These are phyloP conservation scores for Leccinum olivaceoglutinosum DNA, from an alignment of 1,284 basidiomycete genomes.

Conservation along the genomic window DNA sequence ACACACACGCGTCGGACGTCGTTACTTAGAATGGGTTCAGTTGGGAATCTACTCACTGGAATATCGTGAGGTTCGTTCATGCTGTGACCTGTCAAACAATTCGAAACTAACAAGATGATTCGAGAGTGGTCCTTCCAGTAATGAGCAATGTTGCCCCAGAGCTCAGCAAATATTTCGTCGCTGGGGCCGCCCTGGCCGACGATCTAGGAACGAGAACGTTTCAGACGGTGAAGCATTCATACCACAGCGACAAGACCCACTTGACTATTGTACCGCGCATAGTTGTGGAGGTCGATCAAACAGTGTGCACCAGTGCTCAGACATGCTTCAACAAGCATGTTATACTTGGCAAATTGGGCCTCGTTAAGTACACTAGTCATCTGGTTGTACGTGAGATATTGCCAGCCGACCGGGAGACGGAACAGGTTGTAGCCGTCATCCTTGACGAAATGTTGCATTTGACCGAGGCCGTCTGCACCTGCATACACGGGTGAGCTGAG, in stretches of 20 bases:
- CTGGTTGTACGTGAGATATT: conserved; percentile 38
- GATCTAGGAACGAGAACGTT: conserved; percentile 29
- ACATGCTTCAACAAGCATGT: conserved; percentile 46
- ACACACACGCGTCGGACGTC: background rate
- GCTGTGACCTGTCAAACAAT: conserved; percentile 21
- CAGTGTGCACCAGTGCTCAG: conserved; percentile 40
- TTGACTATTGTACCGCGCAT: conserved; percentile 45
- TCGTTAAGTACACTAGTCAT: conserved; percentile 41
- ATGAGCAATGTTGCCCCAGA: conserved; percentile 50
- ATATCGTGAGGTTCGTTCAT: conserved; percentile 57
- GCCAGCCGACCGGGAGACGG: conserved; percentile 47
- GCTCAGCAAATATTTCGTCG: conserved; percentile 46
- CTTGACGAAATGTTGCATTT: conserved; percentile 47
- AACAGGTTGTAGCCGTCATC: conserved; percentile 40
- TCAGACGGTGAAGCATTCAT: background rate
- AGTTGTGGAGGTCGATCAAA: conserved; percentile 57
- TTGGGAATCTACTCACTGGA: conserved; percentile 26
- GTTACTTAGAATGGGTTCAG: conserved; percentile 35
- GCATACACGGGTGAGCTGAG: background rate
- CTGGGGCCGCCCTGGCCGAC: conserved; percentile 59
- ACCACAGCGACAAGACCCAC: conserved; percentile 22
- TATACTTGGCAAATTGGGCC: conserved; percentile 44
- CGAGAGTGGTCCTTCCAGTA: conserved; percentile 45
- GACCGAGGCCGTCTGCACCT: conserved; percentile 30
- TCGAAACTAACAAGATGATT: conserved; percentile 39